Evolutionary conservation across 345 rosid species (phyloP).

Genomic region (Theobroma cacao): DNA sequence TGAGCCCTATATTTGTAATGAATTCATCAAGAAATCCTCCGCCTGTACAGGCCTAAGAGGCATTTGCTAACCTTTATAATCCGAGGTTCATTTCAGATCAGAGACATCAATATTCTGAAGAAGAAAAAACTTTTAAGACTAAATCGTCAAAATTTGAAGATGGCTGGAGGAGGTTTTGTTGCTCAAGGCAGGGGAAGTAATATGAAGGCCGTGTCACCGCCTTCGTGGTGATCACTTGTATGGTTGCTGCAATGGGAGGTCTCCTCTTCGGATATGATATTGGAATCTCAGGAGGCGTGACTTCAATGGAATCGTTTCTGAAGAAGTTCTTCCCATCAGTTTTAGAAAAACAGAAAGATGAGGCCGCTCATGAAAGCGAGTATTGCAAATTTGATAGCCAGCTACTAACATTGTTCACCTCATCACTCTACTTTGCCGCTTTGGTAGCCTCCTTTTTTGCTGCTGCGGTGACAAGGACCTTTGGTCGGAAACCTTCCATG

Average conservation of each 20-base stretch:
- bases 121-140: no score
- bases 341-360: constrained; percentile 22
- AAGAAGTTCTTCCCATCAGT: constrained; percentile 47
- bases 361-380: constrained; percentile 21
- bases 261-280: constrained; percentile 57
- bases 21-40: neutral
- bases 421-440: constrained; percentile 54
- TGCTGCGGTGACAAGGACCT: constrained; percentile 38
- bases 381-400: constrained; percentile 56
- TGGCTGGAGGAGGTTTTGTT: constrained; percentile 57
- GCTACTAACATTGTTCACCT: constrained; percentile 42
- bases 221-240: constrained; percentile 43
- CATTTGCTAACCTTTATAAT: neutral
- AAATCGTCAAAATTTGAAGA: constrained; percentile 11
- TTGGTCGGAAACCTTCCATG: constrained; percentile 58
- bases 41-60: neutral
- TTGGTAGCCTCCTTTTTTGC: constrained; percentile 47
- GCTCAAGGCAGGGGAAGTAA: constrained; percentile 20
- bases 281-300: constrained; percentile 64
- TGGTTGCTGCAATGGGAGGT: constrained; percentile 61
- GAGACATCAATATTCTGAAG: neutral
- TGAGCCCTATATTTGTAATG: neutral
- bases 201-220: constrained; percentile 46
- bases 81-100: neutral
- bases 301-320: constrained; percentile 52